Evolutionary conservation across 2,329 filamentous ascomycete genomes (phyloP), one percentile per base, ranked within the genome.

Genomic region (Aspergillus spinulosporus): DNA sequence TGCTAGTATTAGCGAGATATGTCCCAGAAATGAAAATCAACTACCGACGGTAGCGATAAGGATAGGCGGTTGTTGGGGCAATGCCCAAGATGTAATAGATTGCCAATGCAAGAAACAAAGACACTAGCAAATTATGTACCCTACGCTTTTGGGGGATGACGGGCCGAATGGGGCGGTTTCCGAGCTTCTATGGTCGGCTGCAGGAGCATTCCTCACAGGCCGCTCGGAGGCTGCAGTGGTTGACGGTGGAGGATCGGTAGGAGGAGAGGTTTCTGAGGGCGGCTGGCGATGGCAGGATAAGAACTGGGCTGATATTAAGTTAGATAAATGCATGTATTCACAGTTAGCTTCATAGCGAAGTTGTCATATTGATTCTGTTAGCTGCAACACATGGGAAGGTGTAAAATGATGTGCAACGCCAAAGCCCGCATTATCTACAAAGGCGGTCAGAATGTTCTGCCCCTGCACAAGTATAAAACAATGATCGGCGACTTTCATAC

Each of bases 211-310:
- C 49, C 62, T 64, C 58, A 59, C 49, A 52, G 60, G 68, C 47
- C 31, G 58, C 36, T 53, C 59, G 56, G 63, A 63, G 56, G 56
- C 63, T 59, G 59, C 65, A 68, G 66, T 55, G 55, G 64, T 62
- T 55, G 59, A 54, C 34, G 50, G 54, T 55, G 59, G 39, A 51
- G 21, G 49, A 57, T 47, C 44, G 36, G 31, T 5, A 32, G 50
- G 43, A 31, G 49, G 56, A 39, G 40, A 39, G 31, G 28, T n/a
- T 26, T 44, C 36, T 9, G 47, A 34, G 43, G 49, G 46, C 40
- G 37, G 55, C 40, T 40, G 56, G 45, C 44, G 57, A 40, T 36
- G 48, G 52, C 50, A 52, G 44, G 32, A 48, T 42, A 59, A 21
- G 21, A 64, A 40, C 14, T 54, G 43, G 2, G 60, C 45, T 31